Evolutionary conservation across 805 yeast species (phyloP), one percentile per base, ranked within the genome.

Genomic region (Starmerella sirachaensis): DNA sequence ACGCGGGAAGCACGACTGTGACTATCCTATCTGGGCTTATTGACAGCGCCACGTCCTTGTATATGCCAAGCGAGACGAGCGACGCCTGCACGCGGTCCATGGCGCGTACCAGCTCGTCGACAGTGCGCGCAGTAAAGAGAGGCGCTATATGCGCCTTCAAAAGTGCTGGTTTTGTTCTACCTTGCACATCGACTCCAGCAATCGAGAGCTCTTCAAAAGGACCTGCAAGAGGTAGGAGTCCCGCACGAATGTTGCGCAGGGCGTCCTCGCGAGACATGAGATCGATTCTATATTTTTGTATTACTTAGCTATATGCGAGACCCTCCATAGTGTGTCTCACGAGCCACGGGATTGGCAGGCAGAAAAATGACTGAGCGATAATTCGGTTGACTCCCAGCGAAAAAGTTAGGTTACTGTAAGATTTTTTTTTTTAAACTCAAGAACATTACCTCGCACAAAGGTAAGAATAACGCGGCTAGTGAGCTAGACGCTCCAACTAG

Each of bases 111-210:
- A 56, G 49, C 18, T 47, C 46, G 6, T 40, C 41, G 13, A 46
- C 48, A 11, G 47, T 47, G 18, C 33, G 44, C 24, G 56, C 57
- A 23, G 45, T 40, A n/a, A 62, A 42, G 3, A 62, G 37, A 5
- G 63, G 62, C 31, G 49, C 49, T 14, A 57, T 34, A 24, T 58
- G 56, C 12, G 58, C 47, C 18, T 49, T 43, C 33, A 64, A 33
- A 23, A 56, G 49, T 8, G 50, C 35, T 1, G 52, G 35, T 1
- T 56, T 57, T 3, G 62, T 62, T 4, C 59, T 52, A 6, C 66
- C 66, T 3, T 41, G 35, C 11, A 61, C 54, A 14, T 45, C 43
- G 6, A 62, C 49, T 3, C 54, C 54, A 12, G 30, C 21, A 1
- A 46, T 27, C 6, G n/a, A 10, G 12, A 46, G 17, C 5, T 13